Base-by-base conservation (phyloP, 2,329 filamentous ascomycete genomes). In the Rhynchosporium agropyri region DNA sequence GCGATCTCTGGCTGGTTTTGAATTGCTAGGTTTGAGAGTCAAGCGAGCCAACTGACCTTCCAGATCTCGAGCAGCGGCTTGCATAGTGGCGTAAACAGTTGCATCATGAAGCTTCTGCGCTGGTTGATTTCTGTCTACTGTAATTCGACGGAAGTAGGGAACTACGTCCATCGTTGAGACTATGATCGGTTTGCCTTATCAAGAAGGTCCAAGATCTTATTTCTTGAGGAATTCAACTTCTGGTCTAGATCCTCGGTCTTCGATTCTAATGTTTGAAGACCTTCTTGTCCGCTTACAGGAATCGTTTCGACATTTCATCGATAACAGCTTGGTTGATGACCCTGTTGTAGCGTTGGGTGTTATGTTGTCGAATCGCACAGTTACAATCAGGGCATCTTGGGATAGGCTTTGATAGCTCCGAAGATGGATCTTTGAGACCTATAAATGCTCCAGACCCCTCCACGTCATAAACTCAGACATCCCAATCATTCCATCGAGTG, bases 401-500 rank as follows among this genome's bases (percentile, higher is more conserved):
- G 4, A 57, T 42, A 15, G 42, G 42, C 26, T 46, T 49, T 29
- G 51, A 45, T 36, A 61, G 42, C 31, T 56, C 51, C 20, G 29
- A 49, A 3, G 36, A 31, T 7, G 42, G 42, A 20, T 33, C 43
- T 56, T 57, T 43, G 15, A 57, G 38, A 29, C 42, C 42, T n/a
- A 7, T 46, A 12, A 45, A 57, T 26, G 29, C 54, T 26, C 72
- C 77, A 28, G 76, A 65, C 5, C 0, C 63, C 46, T 81, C 75
- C 5, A 80, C 71, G 0, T 76, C 68, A 69, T 87, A 88, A 63
- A 81, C 76, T 77, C 74, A 2, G 68, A 64, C 75, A 91, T 80
- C 0, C 78, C 77, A 77, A 90, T 83, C 13, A 80, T 75, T 0
- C 81, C 83, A 71, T 91, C 88, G 76, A 91, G 80, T 1, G 78